Evolutionary conservation across 75 land plant species (phyloP).

Genomic region (Pinus tabuliformis): DNA sequence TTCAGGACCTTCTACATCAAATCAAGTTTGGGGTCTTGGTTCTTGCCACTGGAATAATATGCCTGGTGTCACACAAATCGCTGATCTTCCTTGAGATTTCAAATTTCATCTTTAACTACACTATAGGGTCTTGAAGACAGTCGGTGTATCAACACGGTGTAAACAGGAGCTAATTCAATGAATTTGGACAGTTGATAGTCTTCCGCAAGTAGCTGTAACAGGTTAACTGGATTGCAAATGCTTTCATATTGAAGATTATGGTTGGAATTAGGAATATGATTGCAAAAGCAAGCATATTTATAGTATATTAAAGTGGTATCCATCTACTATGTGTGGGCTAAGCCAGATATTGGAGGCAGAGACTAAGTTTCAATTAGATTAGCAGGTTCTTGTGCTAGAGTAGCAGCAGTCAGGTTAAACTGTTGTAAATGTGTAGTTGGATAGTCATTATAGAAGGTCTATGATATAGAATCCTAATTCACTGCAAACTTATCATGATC

Average conservation of each 20-base stretch:
- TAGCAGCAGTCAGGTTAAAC: conserved; percentile 1
- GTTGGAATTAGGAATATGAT: not conserved
- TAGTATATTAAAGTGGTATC: conserved; percentile 6
- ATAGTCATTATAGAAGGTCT: conserved; percentile 2
- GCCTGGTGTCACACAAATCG: conserved; percentile 46
- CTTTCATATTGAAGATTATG: not conserved
- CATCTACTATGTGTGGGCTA: conserved; percentile 12
- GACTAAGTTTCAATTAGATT: conserved; percentile 9
- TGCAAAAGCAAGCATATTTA: conserved; percentile 2
- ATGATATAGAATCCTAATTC: not conserved
- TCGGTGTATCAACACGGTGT: conserved; percentile 1
- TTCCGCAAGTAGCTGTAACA: conserved; percentile 2
- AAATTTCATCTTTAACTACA: not conserved
- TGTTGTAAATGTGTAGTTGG: conserved; percentile 7
- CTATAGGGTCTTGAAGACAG: not conserved
- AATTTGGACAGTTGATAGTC: not conserved
- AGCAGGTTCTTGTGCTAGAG: not conserved
- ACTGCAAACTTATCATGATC: not conserved
- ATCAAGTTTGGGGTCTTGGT: conserved; percentile 36
- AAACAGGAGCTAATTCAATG: not conserved
- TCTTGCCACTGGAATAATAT: conserved; percentile 62
- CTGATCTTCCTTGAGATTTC: conserved; percentile 8
- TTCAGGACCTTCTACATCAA: conserved; percentile 12
- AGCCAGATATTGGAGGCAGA: conserved; percentile 4
- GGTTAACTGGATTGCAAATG: conserved; percentile 2